phyloP scores from a whole-genome alignment of 2,329 filamentous ascomycete species.

The Sphaerulina musiva region DNA sequence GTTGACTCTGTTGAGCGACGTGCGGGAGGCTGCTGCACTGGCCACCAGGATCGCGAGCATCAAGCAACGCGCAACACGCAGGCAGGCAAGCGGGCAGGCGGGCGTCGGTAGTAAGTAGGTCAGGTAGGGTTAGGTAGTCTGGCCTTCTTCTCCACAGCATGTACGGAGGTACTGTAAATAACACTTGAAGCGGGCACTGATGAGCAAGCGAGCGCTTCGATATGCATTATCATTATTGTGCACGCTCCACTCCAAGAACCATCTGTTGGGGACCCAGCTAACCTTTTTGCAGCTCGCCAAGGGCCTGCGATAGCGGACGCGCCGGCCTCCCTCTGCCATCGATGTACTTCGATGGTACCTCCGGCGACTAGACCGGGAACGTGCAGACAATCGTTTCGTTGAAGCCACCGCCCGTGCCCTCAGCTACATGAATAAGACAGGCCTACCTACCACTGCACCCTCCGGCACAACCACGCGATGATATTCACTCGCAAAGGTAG shows the following conservation, averaged over 20 bases:
- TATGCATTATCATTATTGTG: neutral
- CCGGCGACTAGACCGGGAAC: constrained; percentile 3
- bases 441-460: neutral
- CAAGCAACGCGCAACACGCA: neutral
- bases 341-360: constrained; percentile 11
- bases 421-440: constrained; percentile 1
- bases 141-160: constrained; percentile 11
- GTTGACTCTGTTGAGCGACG: constrained; percentile 6
- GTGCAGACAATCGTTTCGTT: neutral
- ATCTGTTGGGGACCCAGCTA: constrained; percentile 18
- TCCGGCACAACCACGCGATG: neutral
- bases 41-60: neutral
- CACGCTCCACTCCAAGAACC: constrained; percentile 11
- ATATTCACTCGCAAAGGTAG: neutral
- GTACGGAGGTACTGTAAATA: neutral
- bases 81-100: neutral
- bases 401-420: neutral
- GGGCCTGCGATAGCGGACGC: constrained; percentile 18
- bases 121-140: constrained; percentile 1
- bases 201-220: constrained; percentile 14
- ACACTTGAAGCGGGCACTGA: neutral
- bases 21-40: constrained; percentile 4
- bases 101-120: neutral
- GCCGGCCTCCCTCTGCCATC: constrained; percentile 14
- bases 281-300: constrained; percentile 14